Percentiles rank a stretch among this genome's conserved stretches.
Conservation (phyloP, 495 filamentous ascomycete genomes). For the Aspergillus affinis region DNA sequence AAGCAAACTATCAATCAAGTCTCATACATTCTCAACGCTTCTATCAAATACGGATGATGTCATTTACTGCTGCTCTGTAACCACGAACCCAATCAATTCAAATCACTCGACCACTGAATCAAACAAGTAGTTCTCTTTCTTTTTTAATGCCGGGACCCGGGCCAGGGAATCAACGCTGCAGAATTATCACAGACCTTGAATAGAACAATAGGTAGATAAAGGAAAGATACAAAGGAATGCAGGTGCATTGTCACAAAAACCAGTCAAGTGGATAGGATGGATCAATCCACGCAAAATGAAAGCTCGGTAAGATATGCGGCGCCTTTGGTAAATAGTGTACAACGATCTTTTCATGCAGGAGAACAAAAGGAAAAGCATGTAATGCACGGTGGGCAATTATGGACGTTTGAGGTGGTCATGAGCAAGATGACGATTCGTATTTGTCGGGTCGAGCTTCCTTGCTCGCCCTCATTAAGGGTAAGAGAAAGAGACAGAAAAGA, state of each 20-base stretch:
- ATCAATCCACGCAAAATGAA: neutral
- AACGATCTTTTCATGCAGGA: constrained; percentile 5
- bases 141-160: constrained; percentile 39
- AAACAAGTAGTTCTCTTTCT: constrained; percentile 39
- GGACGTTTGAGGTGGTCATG: constrained; percentile 23
- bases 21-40: too few species aligned
- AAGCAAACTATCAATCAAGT: too few species aligned
- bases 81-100: constrained; percentile 38
- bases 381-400: constrained; percentile 21
- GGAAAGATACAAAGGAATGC: constrained; percentile 16
- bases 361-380: constrained; percentile 25
- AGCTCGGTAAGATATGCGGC: neutral
- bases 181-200: constrained; percentile 9
- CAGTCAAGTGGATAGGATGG: neutral
- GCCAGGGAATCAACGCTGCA: constrained; percentile 20
- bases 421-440: constrained; percentile 20
- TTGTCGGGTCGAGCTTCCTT: constrained; percentile 21
- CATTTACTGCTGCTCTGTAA: too few species aligned
- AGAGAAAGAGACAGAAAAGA: constrained; percentile 33
- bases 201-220: constrained; percentile 26
- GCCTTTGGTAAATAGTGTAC: neutral
- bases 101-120: constrained; percentile 39
- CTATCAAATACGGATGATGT: constrained; percentile 24
- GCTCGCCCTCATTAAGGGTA: constrained; percentile 31
- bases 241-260: constrained; percentile 6